These are phyloP conservation scores for Nepenthes gracilis DNA, from an alignment of 148 eudicot genomes.

Conservation along the genomic window DNA sequence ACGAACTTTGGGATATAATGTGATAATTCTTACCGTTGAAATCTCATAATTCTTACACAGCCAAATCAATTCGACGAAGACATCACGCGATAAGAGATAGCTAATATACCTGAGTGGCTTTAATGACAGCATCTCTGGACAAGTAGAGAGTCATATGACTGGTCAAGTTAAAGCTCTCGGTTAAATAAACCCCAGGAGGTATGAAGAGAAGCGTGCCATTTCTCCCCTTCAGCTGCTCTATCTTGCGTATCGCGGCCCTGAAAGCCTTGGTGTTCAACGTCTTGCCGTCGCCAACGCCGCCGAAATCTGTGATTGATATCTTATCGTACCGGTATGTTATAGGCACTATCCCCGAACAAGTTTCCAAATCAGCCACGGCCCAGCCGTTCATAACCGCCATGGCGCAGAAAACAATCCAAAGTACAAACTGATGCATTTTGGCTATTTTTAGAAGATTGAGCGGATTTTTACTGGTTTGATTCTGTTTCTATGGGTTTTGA, in stretches of 20 bases:
- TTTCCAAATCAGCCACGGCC: slow-evolving; percentile 4
- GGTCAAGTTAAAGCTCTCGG: slow-evolving; percentile 68
- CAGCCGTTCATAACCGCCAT: not conserved
- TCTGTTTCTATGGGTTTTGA: too few relatives aligned
- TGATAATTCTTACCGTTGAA: too few relatives aligned
- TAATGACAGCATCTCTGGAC: slow-evolving; percentile 78
- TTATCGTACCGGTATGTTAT: slow-evolving; percentile 45
- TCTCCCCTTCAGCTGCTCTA: slow-evolving; percentile 44
- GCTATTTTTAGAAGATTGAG: too few relatives aligned
- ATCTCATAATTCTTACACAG: too few relatives aligned
- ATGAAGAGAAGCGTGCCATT: slow-evolving; percentile 79
- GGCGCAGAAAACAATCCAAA: not conserved
- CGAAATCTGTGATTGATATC: slow-evolving; percentile 70
- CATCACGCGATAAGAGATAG: too few relatives aligned
- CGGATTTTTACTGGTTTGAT: not conserved
- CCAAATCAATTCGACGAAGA: too few relatives aligned
- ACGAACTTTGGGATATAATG: too few relatives aligned
- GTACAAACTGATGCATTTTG: not conserved
- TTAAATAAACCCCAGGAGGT: slow-evolving; percentile 76
- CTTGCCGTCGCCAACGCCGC: slow-evolving; percentile 76
- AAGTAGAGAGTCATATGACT: slow-evolving; percentile 89
- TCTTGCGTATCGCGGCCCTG: slow-evolving; percentile 53
- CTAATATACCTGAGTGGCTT: slow-evolving; percentile 63
- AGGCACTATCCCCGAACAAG: slow-evolving; percentile 73
- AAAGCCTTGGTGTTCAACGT: slow-evolving; percentile 85